A percentile compares a stretch with the other conserved stretches of the same genome.
phyloP scores from a whole-genome alignment of 805 yeast species.

The Yarrowia keelungensis region DNA sequence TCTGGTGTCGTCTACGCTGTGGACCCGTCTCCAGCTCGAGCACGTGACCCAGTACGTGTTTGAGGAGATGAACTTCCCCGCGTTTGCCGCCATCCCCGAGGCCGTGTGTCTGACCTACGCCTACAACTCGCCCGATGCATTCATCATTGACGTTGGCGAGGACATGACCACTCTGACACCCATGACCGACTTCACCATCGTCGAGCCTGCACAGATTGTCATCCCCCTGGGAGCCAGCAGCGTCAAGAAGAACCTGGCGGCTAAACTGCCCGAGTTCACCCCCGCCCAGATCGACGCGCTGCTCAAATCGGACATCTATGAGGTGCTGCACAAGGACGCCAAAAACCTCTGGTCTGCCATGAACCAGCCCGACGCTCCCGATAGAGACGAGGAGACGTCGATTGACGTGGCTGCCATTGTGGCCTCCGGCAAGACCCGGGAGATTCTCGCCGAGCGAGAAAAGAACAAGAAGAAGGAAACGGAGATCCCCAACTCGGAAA shows the following conservation, averaged over 20 bases:
- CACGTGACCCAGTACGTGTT: conserved; percentile 74
- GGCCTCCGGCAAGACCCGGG: conserved; percentile 75
- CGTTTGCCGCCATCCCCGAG: conserved; percentile 71
- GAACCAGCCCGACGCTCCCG: conserved; percentile 50
- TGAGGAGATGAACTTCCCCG: conserved; percentile 74
- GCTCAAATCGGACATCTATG: conserved; percentile 77
- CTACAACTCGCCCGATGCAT: conserved; percentile 63
- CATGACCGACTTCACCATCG: conserved; percentile 72
- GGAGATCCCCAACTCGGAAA: conserved; percentile 61
- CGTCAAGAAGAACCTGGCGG: conserved; percentile 62
- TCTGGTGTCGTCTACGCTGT: conserved; percentile 67
- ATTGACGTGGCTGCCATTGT: conserved; percentile 91
- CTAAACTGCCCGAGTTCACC: conserved; percentile 64
- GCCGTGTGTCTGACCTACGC: conserved; percentile 78
- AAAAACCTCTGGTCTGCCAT: conserved; percentile 66
- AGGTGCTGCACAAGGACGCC: conserved; percentile 70
- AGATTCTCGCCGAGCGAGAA: conserved; percentile 70
- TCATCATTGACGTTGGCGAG: conserved; percentile 82
- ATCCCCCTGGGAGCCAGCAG: conserved; percentile 66
- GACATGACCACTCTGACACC: conserved; percentile 80
- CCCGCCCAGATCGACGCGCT: conserved; percentile 71
- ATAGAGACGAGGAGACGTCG: conserved; percentile 69
- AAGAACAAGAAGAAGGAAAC: conserved; percentile 53
- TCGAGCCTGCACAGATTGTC: conserved; percentile 60
- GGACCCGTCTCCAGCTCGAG: conserved; percentile 76